Evolutionary conservation across 805 yeast genomes (phyloP).

Genomic region (Teunomyces kruisii): DNA sequence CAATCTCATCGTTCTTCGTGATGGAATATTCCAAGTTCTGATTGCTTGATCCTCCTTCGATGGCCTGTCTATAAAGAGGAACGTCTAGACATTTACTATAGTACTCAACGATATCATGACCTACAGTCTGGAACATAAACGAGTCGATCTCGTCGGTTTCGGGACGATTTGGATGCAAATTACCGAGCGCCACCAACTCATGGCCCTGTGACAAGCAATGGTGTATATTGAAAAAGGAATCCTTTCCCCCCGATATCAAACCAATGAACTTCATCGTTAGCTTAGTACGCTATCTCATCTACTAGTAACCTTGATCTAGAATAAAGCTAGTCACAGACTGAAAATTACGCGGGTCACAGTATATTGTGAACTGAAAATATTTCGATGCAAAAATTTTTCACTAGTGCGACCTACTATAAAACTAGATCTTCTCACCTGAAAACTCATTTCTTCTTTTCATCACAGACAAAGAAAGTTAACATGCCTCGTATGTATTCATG

Average conservation of each 20-base stretch:
- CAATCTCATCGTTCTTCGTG: conserved; percentile 83
- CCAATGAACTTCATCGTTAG: conserved; percentile 86
- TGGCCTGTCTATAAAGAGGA: conserved; percentile 73
- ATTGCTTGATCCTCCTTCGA: conserved; percentile 62
- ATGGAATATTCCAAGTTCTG: conserved; percentile 64
- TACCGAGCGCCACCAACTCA: conserved; percentile 80
- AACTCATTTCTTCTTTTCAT: conserved; percentile 5
- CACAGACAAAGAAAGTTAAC: conserved; percentile 30
- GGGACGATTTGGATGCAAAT: conserved; percentile 59
- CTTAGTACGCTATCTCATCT: not conserved
- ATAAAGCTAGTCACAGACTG: conserved; percentile 5
- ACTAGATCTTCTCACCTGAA: not conserved
- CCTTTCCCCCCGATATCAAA: conserved; percentile 93
- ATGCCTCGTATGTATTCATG: conserved; percentile 61
- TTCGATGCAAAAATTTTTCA: conserved; percentile 2
- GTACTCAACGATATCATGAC: conserved; percentile 69
- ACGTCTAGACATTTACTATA: conserved; percentile 72
- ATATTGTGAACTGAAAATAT: not conserved
- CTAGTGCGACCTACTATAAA: not conserved
- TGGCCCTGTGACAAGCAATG: conserved; percentile 88
- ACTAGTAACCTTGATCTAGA: not conserved
- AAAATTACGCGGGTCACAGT: conserved; percentile 6
- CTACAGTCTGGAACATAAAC: conserved; percentile 97
- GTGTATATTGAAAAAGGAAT: conserved; percentile 84
- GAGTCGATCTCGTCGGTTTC: conserved; percentile 74